Percentiles rank a stretch among this genome's conserved stretches.
phyloP scores from a whole-genome alignment of 2,329 filamentous ascomycete species.

The Aspergillus tubingensis region DNA sequence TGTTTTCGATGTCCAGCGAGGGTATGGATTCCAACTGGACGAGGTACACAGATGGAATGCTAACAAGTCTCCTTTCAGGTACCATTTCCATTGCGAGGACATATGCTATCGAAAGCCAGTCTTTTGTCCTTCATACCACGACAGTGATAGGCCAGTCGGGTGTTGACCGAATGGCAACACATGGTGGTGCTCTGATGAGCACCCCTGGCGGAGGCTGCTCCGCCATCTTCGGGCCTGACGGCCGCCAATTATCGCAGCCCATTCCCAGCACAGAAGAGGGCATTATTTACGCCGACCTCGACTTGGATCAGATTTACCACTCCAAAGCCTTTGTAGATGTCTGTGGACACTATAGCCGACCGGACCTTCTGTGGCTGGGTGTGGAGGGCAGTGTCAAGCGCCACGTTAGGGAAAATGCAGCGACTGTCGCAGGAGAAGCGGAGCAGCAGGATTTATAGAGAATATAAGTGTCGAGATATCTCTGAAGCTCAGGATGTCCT shows the following conservation, averaged over 20 bases:
- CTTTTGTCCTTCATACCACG: conserved; percentile 58
- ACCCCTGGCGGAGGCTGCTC: conserved; percentile 48
- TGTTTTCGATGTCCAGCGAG: conserved; percentile 37
- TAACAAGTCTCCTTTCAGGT: conserved; percentile 16
- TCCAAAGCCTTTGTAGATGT: conserved; percentile 12
- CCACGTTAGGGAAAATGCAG: background rate
- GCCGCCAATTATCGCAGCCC: conserved; percentile 45
- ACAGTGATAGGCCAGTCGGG: conserved; percentile 50
- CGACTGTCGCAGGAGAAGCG: background rate
- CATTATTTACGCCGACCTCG: conserved; percentile 53
- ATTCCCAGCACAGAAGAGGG: conserved; percentile 45
- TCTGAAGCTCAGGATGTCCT: too few relatives aligned
- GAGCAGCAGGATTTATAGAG: background rate
- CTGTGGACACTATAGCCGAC: conserved; percentile 11
- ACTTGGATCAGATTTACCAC: conserved; percentile 46
- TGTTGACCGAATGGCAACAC: conserved; percentile 47
- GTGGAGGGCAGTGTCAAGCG: background rate
- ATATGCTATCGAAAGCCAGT: conserved; percentile 59
- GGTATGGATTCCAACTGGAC: conserved; percentile 13
- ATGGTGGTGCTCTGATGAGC: conserved; percentile 42
- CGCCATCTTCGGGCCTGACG: conserved; percentile 55
- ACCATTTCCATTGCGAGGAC: conserved; percentile 51
- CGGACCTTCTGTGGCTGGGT: conserved; percentile 13
- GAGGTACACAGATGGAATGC: background rate
- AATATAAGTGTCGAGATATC: too few relatives aligned